A percentile compares a stretch with the other conserved stretches of the same genome.
Conservation (phyloP, 257 asterid genomes). For the Paulownia fortunei region DNA sequence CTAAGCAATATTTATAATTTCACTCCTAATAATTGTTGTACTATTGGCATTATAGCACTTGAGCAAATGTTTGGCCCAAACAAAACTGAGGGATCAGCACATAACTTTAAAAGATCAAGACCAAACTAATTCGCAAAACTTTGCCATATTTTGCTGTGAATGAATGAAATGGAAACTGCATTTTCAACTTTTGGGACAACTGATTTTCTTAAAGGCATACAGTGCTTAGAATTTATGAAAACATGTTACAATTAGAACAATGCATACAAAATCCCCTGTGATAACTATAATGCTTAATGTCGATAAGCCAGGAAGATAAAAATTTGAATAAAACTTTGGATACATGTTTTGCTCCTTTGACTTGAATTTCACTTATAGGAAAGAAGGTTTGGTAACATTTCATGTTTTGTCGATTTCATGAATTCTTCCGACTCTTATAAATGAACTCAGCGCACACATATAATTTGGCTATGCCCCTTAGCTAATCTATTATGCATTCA, state of each 20-base stretch:
- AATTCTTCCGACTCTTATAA: neutral
- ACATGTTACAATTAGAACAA: neutral
- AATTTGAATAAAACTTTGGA: neutral
- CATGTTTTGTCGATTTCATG: neutral
- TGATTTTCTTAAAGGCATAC: neutral
- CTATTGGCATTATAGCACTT: neutral
- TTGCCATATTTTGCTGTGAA: neutral
- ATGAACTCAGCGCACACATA: neutral
- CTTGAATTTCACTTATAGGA: neutral
- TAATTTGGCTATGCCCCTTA: neutral
- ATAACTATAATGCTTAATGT: neutral
- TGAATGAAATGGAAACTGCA: neutral
- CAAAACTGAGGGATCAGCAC: neutral
- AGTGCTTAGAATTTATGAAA: neutral
- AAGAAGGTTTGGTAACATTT: neutral
- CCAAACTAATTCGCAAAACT: neutral
- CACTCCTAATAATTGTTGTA: neutral
- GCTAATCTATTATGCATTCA: neutral
- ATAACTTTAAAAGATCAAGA: neutral
- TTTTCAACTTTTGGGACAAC: neutral
- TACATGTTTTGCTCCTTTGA: neutral
- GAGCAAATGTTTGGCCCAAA: neutral
- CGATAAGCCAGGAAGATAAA: neutral
- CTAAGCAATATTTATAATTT: neutral
- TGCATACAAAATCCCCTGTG: neutral